Percentiles rank a stretch among this genome's conserved stretches.
Evolutionary conservation across 2,329 filamentous ascomycete genomes (phyloP).

Genomic region (Hansfordia pulvinata): DNA sequence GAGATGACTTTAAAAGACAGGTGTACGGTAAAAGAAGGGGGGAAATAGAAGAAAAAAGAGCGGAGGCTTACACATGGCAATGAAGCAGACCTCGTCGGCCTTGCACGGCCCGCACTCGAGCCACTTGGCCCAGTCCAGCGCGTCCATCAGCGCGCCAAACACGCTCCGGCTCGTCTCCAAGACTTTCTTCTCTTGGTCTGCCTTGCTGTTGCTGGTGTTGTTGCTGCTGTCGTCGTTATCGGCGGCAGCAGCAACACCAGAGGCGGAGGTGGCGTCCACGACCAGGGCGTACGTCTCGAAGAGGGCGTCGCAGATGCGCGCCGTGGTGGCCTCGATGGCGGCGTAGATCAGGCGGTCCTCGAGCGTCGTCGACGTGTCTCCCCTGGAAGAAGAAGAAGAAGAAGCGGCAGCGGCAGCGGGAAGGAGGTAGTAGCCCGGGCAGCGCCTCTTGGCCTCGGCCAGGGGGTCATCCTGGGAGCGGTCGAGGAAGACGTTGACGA

Average conservation of each 20-base stretch:
- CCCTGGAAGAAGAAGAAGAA: too few relatives aligned
- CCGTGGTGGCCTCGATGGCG: slow-evolving; percentile 10
- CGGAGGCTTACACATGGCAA: slow-evolving; percentile 5
- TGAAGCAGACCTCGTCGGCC: slow-evolving; percentile 3
- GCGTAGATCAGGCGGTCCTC: slow-evolving; percentile 12
- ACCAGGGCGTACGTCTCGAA: slow-evolving; percentile 2
- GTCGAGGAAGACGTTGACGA: slow-evolving; percentile 13
- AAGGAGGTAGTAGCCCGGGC: slow-evolving; percentile 19
- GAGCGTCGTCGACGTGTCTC: slow-evolving; percentile 6
- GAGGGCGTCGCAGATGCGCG: slow-evolving; percentile 10
- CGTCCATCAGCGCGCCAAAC: neutral
- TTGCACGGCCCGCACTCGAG: slow-evolving; percentile 3
- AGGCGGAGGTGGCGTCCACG: neutral
- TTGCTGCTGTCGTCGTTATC: too few relatives aligned
- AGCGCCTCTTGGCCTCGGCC: slow-evolving; percentile 20
- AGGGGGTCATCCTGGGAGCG: slow-evolving; percentile 12
- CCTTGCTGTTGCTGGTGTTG: neutral
- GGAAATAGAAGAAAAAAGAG: too few relatives aligned
- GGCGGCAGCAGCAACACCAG: too few relatives aligned
- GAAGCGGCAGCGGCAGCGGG: slow-evolving; percentile 2
- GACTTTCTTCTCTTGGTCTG: neutral
- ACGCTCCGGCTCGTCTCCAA: neutral
- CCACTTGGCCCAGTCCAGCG: slow-evolving; percentile 2
- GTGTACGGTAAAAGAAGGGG: too few relatives aligned
- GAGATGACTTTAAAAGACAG: too few relatives aligned